Evolutionary conservation across 495 filamentous ascomycete genomes (phyloP).

Genomic region (Aspergillus sparsus): DNA sequence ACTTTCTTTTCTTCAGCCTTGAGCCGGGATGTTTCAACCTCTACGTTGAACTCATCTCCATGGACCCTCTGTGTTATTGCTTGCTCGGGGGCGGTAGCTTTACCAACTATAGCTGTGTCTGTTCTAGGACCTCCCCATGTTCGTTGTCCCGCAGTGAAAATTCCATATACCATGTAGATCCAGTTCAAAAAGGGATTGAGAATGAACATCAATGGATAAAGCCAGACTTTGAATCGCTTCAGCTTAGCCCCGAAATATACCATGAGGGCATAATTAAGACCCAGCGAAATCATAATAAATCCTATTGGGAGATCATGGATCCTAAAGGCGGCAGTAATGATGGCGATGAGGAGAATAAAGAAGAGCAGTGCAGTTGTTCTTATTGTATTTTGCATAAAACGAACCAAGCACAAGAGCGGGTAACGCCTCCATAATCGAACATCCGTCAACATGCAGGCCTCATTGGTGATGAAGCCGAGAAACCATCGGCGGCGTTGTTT

Average conservation of each 20-base stretch:
- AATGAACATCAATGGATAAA: conserved; percentile 95
- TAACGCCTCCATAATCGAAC: conserved; percentile 88
- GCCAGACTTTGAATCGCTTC: conserved; percentile 86
- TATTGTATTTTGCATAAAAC: conserved; percentile 96
- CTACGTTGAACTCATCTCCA: conserved; percentile 90
- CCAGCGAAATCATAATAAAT: conserved; percentile 93
- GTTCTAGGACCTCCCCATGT: conserved; percentile 97
- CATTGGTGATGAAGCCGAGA: conserved; percentile 96
- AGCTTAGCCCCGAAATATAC: conserved; percentile 89
- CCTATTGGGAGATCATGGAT: conserved; percentile 81
- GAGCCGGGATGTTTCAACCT: conserved; percentile 85
- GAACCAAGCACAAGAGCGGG: conserved; percentile 81
- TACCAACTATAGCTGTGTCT: conserved; percentile 83
- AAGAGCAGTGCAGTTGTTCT: conserved; percentile 93
- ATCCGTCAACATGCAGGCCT: conserved; percentile 98
- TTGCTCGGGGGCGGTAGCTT: conserved; percentile 75
- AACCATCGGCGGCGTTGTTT: conserved; percentile 98
- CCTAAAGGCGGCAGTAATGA: conserved; percentile 80
- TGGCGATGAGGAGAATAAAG: conserved; percentile 88
- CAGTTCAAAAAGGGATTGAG: conserved; percentile 98
- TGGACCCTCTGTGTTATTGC: conserved; percentile 73
- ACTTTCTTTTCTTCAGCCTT: conserved; percentile 59
- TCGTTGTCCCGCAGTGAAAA: conserved; percentile 90
- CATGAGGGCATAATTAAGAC: conserved; percentile 95
- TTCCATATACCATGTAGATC: conserved; percentile 90